Evolutionary conservation across 441 rosid species (phyloP), one percentile per base, ranked within the genome.

Genomic region (Rhodomyrtus psidioides): DNA sequence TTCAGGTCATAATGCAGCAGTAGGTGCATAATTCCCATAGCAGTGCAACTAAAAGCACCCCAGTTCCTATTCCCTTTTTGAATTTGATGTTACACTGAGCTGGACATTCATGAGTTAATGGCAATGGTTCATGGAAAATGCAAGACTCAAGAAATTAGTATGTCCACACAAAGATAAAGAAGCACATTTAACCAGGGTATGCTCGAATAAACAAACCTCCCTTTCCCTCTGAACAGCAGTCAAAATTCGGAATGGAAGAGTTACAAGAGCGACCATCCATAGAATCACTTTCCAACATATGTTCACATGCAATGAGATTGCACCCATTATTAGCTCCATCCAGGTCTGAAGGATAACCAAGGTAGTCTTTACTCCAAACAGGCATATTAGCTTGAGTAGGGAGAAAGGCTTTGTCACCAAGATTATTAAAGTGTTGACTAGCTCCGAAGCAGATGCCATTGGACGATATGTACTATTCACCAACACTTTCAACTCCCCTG

Each of bases 201-300:
- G 85, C 79, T 65, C 1, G n/a, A 65, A 65, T 58, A 88, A 58
- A 92, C 96, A 55, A 87, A 95, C 99, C 99, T 90, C 89, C 60
- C 88, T 90, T 89, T 95, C 98, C 84, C 94, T 90, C 57, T 90
- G 93, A 84, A 95, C 85, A n/a, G 94, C 94, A 55, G 91, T 93
- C 42, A 92, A 86, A 83, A 96, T 82, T 17, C 95, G 93, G 26
- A 87, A 14, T 2, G 99, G 98, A 86, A 93, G 93, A 60, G 94
- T 88, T 81, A 90, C 46, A 65, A 96, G 88, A 54, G 94, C 94
- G 85, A 90, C 54, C 6, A 86, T 79, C 86, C 94, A 94, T 55
- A 91, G 76, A 24, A 94, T 87, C 82, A 91, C 76, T 88, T 89
- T 92, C 91, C 92, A 86, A 9, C 94, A 85, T 88, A 94, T 44